These are phyloP conservation scores for Boletus eberwhitei DNA, from an alignment of 768 basidiomycete species.

Conservation along the genomic window DNA sequence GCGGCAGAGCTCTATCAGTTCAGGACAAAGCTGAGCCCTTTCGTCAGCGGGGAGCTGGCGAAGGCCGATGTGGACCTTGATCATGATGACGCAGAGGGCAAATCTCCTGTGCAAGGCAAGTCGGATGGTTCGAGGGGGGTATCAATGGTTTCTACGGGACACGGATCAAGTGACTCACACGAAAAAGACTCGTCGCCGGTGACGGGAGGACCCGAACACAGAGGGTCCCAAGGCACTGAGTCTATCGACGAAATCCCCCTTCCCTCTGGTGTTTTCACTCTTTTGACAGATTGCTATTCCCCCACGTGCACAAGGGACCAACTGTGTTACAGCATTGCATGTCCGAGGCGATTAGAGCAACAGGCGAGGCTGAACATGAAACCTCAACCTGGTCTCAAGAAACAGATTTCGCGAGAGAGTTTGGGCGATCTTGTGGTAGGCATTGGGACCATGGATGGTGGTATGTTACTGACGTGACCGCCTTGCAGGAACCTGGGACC, in stretches of 20 bases:
- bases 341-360: constrained; percentile 90
- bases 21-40: constrained; percentile 78
- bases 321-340: constrained; percentile 97
- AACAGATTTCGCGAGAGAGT: constrained; percentile 79
- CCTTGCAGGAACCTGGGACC: constrained; percentile 68
- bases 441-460: neutral
- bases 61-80: constrained; percentile 33
- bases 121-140: constrained; percentile 19
- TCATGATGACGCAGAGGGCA: constrained; percentile 33
- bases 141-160: constrained; percentile 27
- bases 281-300: constrained; percentile 96
- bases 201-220: constrained; percentile 15
- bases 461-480: constrained; percentile 6
- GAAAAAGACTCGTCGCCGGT: constrained; percentile 33
- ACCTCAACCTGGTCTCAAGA: constrained; percentile 82
- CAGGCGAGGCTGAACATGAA: constrained; percentile 94
- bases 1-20: constrained; percentile 92
- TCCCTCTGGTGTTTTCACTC: constrained; percentile 92
- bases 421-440: constrained; percentile 73
- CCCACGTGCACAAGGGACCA: constrained; percentile 93
- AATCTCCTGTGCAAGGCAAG: constrained; percentile 24
- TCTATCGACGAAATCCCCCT: constrained; percentile 63
- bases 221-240: constrained; percentile 39
- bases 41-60: constrained; percentile 72
- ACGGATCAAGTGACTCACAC: constrained; percentile 36